phyloP scores from a whole-genome alignment of 2,329 filamentous ascomycete species.

The Colletotrichum cereale region DNA sequence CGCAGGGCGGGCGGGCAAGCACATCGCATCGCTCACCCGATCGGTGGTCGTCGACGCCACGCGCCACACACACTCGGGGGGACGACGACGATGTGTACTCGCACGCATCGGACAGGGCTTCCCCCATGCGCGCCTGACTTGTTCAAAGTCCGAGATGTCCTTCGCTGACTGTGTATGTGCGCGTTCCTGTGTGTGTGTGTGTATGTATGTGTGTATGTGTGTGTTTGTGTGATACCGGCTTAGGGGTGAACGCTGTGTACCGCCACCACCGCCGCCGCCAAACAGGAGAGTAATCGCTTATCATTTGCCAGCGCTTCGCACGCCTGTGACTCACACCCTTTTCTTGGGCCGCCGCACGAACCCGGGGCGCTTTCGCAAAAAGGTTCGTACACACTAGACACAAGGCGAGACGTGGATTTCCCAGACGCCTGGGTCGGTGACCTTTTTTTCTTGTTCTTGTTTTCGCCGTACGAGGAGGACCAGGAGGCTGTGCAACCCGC shows the following conservation, averaged over 20 bases:
- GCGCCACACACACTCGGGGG: background rate
- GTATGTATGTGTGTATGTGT: background rate
- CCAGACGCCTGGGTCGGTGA: background rate
- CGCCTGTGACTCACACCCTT: constrained; percentile 10
- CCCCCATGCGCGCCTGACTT: background rate
- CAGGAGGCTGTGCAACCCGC: background rate
- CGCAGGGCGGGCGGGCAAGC: background rate
- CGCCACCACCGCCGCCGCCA: background rate
- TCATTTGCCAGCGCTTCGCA: constrained; percentile 7
- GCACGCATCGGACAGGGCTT: background rate
- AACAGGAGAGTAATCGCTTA: background rate
- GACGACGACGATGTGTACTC: too few species aligned
- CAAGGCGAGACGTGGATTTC: background rate
- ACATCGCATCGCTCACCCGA: background rate
- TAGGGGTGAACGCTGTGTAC: background rate
- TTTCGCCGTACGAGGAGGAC: background rate
- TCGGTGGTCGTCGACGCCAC: background rate
- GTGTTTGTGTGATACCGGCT: background rate
- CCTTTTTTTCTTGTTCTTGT: background rate
- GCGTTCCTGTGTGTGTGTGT: background rate
- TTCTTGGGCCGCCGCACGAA: background rate
- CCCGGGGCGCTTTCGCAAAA: background rate
- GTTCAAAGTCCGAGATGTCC: background rate
- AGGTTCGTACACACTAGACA: background rate
- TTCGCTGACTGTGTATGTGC: background rate